Evolutionary conservation across 805 yeast genomes (phyloP).

Genomic region (Wickerhamiella lipophila): DNA sequence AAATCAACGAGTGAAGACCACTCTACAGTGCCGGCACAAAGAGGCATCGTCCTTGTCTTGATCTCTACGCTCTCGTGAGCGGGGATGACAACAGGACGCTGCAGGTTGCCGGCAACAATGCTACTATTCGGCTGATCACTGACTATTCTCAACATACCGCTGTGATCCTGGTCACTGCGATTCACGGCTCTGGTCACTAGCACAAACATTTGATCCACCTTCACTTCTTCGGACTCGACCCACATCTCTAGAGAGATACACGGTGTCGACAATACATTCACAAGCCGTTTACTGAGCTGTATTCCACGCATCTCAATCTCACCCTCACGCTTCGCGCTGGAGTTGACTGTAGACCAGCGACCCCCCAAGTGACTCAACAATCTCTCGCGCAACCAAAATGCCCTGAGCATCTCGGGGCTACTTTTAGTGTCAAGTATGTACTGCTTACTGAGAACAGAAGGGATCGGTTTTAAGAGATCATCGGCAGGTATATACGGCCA

Average conservation of each 20-base stretch:
- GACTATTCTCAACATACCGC: constrained; percentile 50
- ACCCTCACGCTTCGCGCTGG: constrained; percentile 37
- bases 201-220: constrained; percentile 39
- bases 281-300: constrained; percentile 50
- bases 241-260: constrained; percentile 10
- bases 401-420: constrained; percentile 48
- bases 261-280: constrained; percentile 32
- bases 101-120: constrained; percentile 61
- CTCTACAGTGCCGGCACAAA: constrained; percentile 71
- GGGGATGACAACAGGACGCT: constrained; percentile 37
- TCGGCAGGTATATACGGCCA: constrained; percentile 37
- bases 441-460: constrained; percentile 59
- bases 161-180: constrained; percentile 31
- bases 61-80: constrained; percentile 35
- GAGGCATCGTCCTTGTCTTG: constrained; percentile 45
- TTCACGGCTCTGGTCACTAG: constrained; percentile 41
- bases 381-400: constrained; percentile 72
- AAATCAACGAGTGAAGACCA: constrained; percentile 59
- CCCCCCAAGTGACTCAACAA: constrained; percentile 51
- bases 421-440: constrained; percentile 39
- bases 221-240: constrained; percentile 19
- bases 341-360: constrained; percentile 38
- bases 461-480: constrained; percentile 43
- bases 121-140: constrained; percentile 47
- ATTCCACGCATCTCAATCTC: constrained; percentile 53